These are phyloP conservation scores for Pinus taeda DNA, from an alignment of 75 land plant genomes.

Conservation along the genomic window DNA sequence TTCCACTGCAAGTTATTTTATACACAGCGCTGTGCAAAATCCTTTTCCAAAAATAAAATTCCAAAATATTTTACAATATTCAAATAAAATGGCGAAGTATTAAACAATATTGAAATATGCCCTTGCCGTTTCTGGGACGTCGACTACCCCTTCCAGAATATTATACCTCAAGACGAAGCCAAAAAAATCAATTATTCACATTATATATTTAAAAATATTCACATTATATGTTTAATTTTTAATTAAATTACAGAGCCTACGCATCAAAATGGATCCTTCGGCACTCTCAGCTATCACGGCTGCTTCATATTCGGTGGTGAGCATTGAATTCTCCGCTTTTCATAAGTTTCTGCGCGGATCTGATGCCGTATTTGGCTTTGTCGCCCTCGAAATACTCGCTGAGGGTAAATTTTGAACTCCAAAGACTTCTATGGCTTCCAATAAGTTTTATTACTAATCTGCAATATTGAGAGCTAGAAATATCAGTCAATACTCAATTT, in stretches of 20 bases:
- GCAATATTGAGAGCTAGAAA: background rate
- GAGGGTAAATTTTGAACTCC: background rate
- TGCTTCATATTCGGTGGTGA: background rate
- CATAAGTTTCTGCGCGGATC: background rate
- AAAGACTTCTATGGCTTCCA: background rate
- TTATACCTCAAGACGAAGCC: background rate
- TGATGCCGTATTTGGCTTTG: background rate
- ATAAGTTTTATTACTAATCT: background rate
- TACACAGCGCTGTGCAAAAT: no score
- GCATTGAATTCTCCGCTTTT: background rate
- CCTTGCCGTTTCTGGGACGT: slow-evolving; percentile 2
- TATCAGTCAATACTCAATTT: background rate
- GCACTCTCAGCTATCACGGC: background rate
- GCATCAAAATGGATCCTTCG: background rate
- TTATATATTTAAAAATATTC: background rate
- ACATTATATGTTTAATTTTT: background rate
- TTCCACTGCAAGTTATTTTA: no score
- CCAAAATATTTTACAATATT: no score
- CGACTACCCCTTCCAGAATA: background rate
- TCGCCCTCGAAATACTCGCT: background rate
- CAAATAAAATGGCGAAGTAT: no score
- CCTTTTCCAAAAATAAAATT: no score
- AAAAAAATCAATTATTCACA: background rate
- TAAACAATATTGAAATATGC: no score
- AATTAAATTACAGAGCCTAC: background rate